Conservation (phyloP, 805 yeast genomes). For the Zygotorulaspora danielsina region DNA sequence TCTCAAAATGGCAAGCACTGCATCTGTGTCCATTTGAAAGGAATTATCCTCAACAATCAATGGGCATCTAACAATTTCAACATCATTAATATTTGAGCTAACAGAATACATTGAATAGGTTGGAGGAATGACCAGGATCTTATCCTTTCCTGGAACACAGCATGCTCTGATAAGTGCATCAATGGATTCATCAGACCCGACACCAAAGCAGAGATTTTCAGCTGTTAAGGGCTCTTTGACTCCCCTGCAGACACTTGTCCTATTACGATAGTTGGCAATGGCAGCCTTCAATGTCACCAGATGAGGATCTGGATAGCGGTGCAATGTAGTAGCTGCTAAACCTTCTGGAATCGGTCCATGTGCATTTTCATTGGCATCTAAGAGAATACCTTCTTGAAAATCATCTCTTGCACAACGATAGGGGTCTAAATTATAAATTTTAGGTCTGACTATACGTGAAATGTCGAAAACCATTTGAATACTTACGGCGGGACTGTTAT, state of each 20-base stretch:
- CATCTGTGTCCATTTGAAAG: constrained; percentile 60
- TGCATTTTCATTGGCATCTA: constrained; percentile 96
- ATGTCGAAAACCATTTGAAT: constrained; percentile 28
- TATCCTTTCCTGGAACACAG: constrained; percentile 78
- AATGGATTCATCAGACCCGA: constrained; percentile 95
- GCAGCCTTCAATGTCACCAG: constrained; percentile 71
- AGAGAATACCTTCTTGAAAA: constrained; percentile 76
- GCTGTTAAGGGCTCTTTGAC: constrained; percentile 41
- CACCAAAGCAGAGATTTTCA: constrained; percentile 84
- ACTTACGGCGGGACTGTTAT: too few species aligned
- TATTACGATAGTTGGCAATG: constrained; percentile 67
- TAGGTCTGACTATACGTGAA: constrained; percentile 65
- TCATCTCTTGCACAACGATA: constrained; percentile 97
- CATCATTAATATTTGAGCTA: constrained; percentile 86
- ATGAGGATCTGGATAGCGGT: constrained; percentile 97
- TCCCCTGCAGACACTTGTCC: constrained; percentile 22
- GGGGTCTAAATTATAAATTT: constrained; percentile 77
- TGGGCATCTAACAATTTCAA: constrained; percentile 70
- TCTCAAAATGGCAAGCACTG: constrained; percentile 47
- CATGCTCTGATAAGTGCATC: constrained; percentile 83
- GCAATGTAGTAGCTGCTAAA: constrained; percentile 55
- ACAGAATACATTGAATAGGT: constrained; percentile 97
- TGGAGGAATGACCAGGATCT: constrained; percentile 84
- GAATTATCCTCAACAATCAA: constrained; percentile 49
- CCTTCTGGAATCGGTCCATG: constrained; percentile 73